Conservation (phyloP, 306 rosid genomes). For the Cicer judaicum region DNA sequence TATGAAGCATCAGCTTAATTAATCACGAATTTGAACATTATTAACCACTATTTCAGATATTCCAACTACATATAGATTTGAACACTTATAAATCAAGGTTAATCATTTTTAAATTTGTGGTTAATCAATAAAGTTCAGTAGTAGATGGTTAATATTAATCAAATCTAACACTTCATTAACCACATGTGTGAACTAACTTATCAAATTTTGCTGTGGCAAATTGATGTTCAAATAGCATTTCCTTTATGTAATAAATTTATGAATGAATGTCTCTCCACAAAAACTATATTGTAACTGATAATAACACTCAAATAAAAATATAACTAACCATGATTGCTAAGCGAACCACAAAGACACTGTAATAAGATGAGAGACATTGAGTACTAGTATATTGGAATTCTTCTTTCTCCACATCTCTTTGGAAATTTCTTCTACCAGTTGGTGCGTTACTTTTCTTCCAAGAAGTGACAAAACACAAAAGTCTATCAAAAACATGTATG, state of each 20-base stretch:
- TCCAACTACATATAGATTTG: too few species aligned
- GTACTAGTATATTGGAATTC: slow-evolving; percentile 71
- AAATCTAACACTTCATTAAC: too few species aligned
- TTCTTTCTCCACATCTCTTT: slow-evolving; percentile 84
- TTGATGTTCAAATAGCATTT: too few species aligned
- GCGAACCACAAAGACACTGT: slow-evolving; percentile 96
- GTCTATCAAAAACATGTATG: slow-evolving; percentile 56
- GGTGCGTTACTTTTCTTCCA: slow-evolving; percentile 55
- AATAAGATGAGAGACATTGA: slow-evolving; percentile 86
- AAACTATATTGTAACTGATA: slow-evolving; percentile 19
- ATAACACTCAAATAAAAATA: slow-evolving; percentile 10
- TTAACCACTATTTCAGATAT: too few species aligned
- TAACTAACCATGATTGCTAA: slow-evolving; percentile 88
- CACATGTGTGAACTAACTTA: too few species aligned
- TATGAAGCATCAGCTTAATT: too few species aligned
- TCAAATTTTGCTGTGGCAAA: too few species aligned
- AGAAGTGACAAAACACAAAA: slow-evolving; percentile 50
- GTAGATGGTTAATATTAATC: too few species aligned
- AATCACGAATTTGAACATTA: too few species aligned
- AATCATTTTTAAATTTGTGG: too few species aligned
- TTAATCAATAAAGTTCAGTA: too few species aligned
- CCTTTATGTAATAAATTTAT: neutral
- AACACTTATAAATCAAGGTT: too few species aligned
- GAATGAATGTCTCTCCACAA: neutral
- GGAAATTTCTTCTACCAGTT: slow-evolving; percentile 58